Evolutionary conservation across 1,284 basidiomycete species (phyloP).

Genomic region (Tylopilus sp.): DNA sequence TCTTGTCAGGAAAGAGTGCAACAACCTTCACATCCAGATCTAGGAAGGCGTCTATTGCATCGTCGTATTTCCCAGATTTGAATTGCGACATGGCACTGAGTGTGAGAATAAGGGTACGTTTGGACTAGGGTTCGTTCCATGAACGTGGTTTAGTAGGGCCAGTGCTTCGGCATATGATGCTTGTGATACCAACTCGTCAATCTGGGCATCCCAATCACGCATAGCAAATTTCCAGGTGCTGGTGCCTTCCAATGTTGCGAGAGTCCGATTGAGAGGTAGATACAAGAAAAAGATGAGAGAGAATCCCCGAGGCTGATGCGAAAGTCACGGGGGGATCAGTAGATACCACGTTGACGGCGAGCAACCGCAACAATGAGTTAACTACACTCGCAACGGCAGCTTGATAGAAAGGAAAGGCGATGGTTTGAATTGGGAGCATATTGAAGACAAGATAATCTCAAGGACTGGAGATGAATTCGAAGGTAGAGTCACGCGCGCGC

Average conservation of each 20-base stretch:
- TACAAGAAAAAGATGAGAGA: conserved; percentile 71
- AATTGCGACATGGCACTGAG: conserved; percentile 86
- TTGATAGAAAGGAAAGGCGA: conserved; percentile 71
- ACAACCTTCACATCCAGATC: conserved; percentile 93
- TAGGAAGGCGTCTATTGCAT: conserved; percentile 90
- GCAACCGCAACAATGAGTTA: conserved; percentile 65
- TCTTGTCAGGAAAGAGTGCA: conserved; percentile 85
- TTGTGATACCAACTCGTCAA: conserved; percentile 84
- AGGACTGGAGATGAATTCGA: conserved; percentile 62
- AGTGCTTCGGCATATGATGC: conserved; percentile 87
- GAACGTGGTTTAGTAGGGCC: conserved; percentile 54
- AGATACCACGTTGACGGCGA: conserved; percentile 45
- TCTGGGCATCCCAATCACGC: conserved; percentile 63
- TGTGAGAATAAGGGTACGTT: conserved; percentile 69
- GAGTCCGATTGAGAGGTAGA: conserved; percentile 80
- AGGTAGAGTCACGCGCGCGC: no score
- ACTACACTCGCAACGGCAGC: conserved; percentile 26
- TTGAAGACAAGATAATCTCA: conserved; percentile 87
- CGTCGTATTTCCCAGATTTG: conserved; percentile 72
- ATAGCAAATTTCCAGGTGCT: conserved; percentile 83
- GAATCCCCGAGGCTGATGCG: conserved; percentile 4
- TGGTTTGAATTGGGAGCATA: conserved; percentile 69
- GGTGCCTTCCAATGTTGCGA: conserved; percentile 73
- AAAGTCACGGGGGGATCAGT: conserved; percentile 56
- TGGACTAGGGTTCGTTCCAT: conserved; percentile 53